Conservation (phyloP, 768 basidiomycete species). For the Chlorophyllum brunneum region DNA sequence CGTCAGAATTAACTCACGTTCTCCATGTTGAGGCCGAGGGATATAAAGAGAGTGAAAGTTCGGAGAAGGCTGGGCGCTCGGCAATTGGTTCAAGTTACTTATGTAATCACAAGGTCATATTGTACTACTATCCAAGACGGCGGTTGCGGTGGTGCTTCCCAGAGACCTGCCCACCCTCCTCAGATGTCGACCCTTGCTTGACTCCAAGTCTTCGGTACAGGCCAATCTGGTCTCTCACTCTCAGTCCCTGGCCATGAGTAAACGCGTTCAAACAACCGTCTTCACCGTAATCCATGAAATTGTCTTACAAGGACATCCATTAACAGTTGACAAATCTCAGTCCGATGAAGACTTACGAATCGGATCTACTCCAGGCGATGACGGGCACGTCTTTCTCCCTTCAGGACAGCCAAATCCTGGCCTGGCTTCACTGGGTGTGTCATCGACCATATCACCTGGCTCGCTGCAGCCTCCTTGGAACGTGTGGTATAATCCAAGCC, state of each 20-base stretch:
- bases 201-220: slow-evolving; percentile 1
- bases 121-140: not conserved
- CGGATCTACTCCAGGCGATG: slow-evolving; percentile 11
- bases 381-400: slow-evolving; percentile 21
- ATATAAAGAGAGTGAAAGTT: not conserved
- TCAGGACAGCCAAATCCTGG: slow-evolving; percentile 27
- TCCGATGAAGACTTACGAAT: slow-evolving; percentile 15
- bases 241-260: slow-evolving; percentile 11
- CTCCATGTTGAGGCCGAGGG: not conserved
- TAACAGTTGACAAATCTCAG: not conserved
- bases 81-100: not conserved
- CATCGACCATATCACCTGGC: slow-evolving; percentile 33
- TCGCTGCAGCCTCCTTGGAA: slow-evolving; percentile 37
- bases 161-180: too few relatives aligned
- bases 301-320: slow-evolving; percentile 7
- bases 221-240: slow-evolving; percentile 7
- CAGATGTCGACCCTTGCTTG: not conserved
- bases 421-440: slow-evolving; percentile 36
- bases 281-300: slow-evolving; percentile 16
- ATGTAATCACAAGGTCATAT: not conserved
- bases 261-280: slow-evolving; percentile 14
- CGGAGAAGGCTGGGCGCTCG: too few relatives aligned
- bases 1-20: not conserved
- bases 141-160: too few relatives aligned
- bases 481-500: slow-evolving; percentile 45